phyloP scores from a whole-genome alignment of 148 eudicot species.

The Polygonum maritimum region DNA sequence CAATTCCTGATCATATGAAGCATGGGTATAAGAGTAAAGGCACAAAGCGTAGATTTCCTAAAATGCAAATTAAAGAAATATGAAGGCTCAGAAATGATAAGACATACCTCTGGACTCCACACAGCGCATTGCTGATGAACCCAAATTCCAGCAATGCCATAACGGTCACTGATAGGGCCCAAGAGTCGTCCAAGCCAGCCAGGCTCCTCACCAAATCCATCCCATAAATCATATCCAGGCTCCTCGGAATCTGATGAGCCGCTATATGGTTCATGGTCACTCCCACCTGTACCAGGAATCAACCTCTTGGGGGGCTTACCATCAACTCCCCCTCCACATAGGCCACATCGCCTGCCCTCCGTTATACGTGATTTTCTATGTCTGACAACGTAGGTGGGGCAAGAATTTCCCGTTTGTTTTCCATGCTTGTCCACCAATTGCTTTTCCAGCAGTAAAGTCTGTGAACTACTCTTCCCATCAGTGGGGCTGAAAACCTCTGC shows the following conservation, averaged over 20 bases:
- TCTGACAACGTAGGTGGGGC: conserved; percentile 18
- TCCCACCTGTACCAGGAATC: conserved; percentile 53
- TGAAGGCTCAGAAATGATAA: conserved; percentile 10
- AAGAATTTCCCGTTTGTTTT: conserved; percentile 18
- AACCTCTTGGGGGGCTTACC: conserved; percentile 88
- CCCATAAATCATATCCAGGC: conserved; percentile 65
- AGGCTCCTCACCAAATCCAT: conserved; percentile 94
- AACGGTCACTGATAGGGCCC: conserved; percentile 88
- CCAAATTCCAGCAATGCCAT: conserved; percentile 95
- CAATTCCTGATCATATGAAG: background rate
- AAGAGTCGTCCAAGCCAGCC: conserved; percentile 90
- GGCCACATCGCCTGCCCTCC: conserved; percentile 83
- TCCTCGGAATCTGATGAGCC: conserved; percentile 89
- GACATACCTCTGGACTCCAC: conserved; percentile 97
- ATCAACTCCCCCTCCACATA: conserved; percentile 81
- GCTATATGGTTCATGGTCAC: conserved; percentile 80
- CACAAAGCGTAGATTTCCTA: background rate
- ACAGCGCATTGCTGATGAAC: conserved; percentile 99
- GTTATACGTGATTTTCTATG: conserved; percentile 33
- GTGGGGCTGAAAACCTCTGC: conserved; percentile 14
- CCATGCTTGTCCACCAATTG: conserved; percentile 23
- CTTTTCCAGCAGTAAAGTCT: conserved; percentile 16
- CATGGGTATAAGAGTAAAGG: background rate
- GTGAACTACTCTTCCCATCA: conserved; percentile 11
- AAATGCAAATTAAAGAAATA: conserved; percentile 7